Percentiles rank a stretch among this genome's conserved stretches.
These are phyloP conservation scores for Tarenaya hassleriana DNA, from an alignment of 345 rosid species.

Conservation along the genomic window DNA sequence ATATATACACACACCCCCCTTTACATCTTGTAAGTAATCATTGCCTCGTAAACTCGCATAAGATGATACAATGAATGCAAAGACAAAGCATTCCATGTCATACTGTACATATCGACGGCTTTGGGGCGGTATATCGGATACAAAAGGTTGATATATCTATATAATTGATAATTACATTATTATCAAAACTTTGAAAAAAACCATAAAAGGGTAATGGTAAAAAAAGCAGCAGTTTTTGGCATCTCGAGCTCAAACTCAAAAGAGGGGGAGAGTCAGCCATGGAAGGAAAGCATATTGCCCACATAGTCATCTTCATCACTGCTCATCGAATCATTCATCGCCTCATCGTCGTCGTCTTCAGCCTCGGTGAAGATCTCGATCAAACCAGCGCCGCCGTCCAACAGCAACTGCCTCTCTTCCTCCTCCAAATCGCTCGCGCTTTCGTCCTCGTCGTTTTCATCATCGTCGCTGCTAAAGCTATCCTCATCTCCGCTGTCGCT, in stretches of 20 bases:
- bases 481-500: conserved; percentile 79
- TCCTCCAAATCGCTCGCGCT: conserved; percentile 56
- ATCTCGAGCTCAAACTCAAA: conserved; percentile 11
- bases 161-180: not conserved
- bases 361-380: conserved; percentile 47
- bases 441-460: conserved; percentile 51
- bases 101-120: too few relatives aligned
- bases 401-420: conserved; percentile 46
- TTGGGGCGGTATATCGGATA: too few relatives aligned
- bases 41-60: too few relatives aligned
- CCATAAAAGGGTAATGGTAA: not conserved
- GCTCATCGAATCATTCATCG: conserved; percentile 59
- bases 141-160: too few relatives aligned
- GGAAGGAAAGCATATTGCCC: conserved; percentile 42
- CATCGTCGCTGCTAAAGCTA: conserved; percentile 55
- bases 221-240: not conserved
- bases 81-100: too few relatives aligned
- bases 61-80: too few relatives aligned
- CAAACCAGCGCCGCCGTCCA: conserved; percentile 43
- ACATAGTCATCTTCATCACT: conserved; percentile 71
- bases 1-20: too few relatives aligned
- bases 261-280: conserved; percentile 8
- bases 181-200: conserved; percentile 29
- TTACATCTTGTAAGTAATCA: too few relatives aligned
- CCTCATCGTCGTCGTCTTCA: conserved; percentile 50